A percentile compares a stretch with the other conserved stretches of the same genome.
These are phyloP conservation scores for Podospora conica DNA, from an alignment of 495 filamentous ascomycete genomes.

Conservation along the genomic window DNA sequence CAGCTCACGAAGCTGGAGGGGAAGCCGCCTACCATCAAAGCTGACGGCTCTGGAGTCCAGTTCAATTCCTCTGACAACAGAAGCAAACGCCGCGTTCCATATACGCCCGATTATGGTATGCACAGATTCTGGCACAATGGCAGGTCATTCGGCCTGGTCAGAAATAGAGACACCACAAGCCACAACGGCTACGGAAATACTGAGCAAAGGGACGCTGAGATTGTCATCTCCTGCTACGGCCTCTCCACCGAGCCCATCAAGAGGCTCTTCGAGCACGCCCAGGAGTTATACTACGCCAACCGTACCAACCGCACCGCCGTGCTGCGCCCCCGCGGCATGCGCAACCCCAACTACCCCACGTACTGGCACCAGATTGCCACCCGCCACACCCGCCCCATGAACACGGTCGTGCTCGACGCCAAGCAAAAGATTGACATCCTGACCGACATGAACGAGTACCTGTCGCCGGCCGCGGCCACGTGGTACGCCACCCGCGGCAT, in stretches of 20 bases:
- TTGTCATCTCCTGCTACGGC: constrained; percentile 39
- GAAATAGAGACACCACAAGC: constrained; percentile 38
- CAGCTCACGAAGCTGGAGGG: constrained; percentile 18
- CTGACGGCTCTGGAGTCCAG: constrained; percentile 30
- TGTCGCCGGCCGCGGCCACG: constrained; percentile 61
- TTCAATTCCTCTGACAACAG: constrained; percentile 44
- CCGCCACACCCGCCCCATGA: constrained; percentile 68
- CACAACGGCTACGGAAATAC: too few species aligned
- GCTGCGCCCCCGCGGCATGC: constrained; percentile 33
- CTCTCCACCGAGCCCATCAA: constrained; percentile 54
- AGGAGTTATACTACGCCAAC: constrained; percentile 42
- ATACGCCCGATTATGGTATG: constrained; percentile 34
- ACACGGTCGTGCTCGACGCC: constrained; percentile 76
- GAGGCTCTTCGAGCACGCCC: constrained; percentile 50
- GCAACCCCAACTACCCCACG: constrained; percentile 33
- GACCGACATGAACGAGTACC: constrained; percentile 80
- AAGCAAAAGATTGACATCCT: constrained; percentile 66
- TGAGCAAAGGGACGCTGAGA: constrained; percentile 32
- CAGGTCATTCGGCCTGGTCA: constrained; percentile 33
- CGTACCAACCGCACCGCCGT: constrained; percentile 45
- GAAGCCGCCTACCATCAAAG: constrained; percentile 20
- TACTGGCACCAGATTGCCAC: constrained; percentile 62
- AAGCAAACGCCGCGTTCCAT: constrained; percentile 31
- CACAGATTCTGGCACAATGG: constrained; percentile 40
- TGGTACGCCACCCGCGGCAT: constrained; percentile 87